Evolutionary conservation across 1,284 basidiomycete species (phyloP).

Genomic region (Ustilago tritici): DNA sequence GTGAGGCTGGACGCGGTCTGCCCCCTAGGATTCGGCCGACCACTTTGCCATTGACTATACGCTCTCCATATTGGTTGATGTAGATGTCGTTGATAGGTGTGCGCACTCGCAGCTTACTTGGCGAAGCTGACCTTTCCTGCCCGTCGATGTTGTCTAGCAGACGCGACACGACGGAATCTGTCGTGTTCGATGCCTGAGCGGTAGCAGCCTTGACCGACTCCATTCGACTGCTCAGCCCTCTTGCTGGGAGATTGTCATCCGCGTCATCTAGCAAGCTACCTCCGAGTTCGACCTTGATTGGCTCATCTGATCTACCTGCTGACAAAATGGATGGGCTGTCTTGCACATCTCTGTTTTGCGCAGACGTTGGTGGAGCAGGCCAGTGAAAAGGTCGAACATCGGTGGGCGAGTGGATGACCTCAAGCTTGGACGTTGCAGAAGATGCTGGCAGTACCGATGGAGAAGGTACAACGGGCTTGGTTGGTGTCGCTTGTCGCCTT

Average conservation of each 20-base stretch:
- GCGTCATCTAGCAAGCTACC: slow-evolving; percentile 19
- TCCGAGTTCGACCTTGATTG: slow-evolving; percentile 24
- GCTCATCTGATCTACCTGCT: not conserved
- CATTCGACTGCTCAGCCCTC: slow-evolving; percentile 28
- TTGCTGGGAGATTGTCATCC: slow-evolving; percentile 34
- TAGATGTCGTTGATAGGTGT: slow-evolving; percentile 47
- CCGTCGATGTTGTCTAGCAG: not conserved
- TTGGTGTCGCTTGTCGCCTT: not conserved
- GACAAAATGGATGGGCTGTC: slow-evolving; percentile 5
- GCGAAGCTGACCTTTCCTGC: slow-evolving; percentile 16
- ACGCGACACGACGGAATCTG: not conserved
- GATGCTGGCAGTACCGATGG: slow-evolving; percentile 9
- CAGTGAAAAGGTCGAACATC: slow-evolving; percentile 45
- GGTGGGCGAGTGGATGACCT: slow-evolving; percentile 38
- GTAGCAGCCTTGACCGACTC: slow-evolving; percentile 36
- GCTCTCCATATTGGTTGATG: slow-evolving; percentile 54
- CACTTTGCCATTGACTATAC: slow-evolving; percentile 49
- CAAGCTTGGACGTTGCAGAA: slow-evolving; percentile 32
- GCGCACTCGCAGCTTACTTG: slow-evolving; percentile 20
- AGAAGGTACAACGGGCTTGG: not conserved
- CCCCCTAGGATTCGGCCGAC: slow-evolving; percentile 44
- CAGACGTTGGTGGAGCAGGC: slow-evolving; percentile 18
- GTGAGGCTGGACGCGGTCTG: slow-evolving; percentile 28
- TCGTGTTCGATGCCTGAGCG: not conserved
- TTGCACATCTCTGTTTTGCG: not conserved